Evolutionary conservation across 129 eudicot genomes (phyloP).

Genomic region (Ambrosia artemisiifolia): DNA sequence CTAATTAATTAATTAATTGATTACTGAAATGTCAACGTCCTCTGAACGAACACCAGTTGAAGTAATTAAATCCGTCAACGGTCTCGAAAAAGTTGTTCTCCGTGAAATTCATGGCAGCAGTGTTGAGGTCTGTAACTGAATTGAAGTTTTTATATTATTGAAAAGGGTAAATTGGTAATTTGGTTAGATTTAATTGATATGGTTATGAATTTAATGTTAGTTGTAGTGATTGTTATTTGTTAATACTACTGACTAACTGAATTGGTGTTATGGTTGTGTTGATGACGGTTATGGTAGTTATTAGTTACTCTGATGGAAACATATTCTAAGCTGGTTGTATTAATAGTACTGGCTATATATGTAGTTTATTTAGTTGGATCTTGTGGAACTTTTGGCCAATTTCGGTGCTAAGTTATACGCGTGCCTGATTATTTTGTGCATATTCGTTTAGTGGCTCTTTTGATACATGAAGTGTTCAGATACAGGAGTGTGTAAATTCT

Average conservation of each 20-base stretch:
- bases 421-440: too few species aligned
- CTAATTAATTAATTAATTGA: constrained; percentile 11
- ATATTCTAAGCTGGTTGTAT: too few species aligned
- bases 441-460: background rate
- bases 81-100: constrained; percentile 80
- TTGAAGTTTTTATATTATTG: background rate
- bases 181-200: background rate
- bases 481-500: background rate
- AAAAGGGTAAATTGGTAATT: background rate
- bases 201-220: background rate
- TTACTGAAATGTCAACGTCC: constrained; percentile 31
- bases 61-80: constrained; percentile 62
- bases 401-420: too few species aligned
- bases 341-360: too few species aligned
- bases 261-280: too few species aligned
- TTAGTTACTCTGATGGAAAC: constrained; percentile 7
- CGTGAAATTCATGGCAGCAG: constrained; percentile 71
- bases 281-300: background rate
- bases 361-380: too few species aligned
- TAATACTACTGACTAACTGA: too few species aligned
- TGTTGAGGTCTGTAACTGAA: constrained; percentile 59
- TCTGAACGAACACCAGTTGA: constrained; percentile 43
- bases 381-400: too few species aligned
- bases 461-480: background rate
- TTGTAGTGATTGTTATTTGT: constrained; percentile 10